These are phyloP conservation scores for Huntiella moniliformis DNA, from an alignment of 2,329 filamentous ascomycete genomes.

Conservation along the genomic window DNA sequence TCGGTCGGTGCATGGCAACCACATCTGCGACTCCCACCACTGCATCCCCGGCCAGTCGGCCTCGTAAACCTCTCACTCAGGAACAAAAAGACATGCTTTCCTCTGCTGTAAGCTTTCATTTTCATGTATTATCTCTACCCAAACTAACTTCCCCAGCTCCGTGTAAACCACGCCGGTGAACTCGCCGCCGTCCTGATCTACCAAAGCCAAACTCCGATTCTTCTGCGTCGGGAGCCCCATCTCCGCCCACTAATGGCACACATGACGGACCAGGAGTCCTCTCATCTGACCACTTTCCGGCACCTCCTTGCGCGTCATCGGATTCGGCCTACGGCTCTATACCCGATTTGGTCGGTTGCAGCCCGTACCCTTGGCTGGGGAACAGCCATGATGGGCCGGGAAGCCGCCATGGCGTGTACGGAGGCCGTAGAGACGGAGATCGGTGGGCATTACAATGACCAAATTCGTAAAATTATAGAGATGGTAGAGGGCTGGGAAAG, in stretches of 20 bases:
- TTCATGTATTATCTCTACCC: neutral
- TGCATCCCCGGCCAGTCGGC: constrained; percentile 18
- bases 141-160: constrained; percentile 34
- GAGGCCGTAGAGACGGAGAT: constrained; percentile 98
- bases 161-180: constrained; percentile 94
- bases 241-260: constrained; percentile 82
- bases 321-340: constrained; percentile 80
- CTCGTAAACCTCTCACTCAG: constrained; percentile 42
- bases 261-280: constrained; percentile 94
- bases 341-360: constrained; percentile 70
- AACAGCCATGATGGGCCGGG: constrained; percentile 72
- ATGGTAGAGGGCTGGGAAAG: constrained; percentile 63
- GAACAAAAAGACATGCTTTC: constrained; percentile 59
- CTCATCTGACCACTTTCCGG: constrained; percentile 77
- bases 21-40: constrained; percentile 5
- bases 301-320: constrained; percentile 64
- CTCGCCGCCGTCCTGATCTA: constrained; percentile 95
- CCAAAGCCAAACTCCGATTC: constrained; percentile 64
- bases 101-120: constrained; percentile 36
- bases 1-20: neutral
- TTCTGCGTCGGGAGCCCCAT: constrained; percentile 65
- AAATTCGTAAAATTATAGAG: constrained; percentile 63
- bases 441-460: constrained; percentile 83
- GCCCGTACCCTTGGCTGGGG: constrained; percentile 73
- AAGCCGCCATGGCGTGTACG: constrained; percentile 96